Evolutionary conservation across 2,329 filamentous ascomycete genomes (phyloP).

Genomic region (Zasmidium cellare): DNA sequence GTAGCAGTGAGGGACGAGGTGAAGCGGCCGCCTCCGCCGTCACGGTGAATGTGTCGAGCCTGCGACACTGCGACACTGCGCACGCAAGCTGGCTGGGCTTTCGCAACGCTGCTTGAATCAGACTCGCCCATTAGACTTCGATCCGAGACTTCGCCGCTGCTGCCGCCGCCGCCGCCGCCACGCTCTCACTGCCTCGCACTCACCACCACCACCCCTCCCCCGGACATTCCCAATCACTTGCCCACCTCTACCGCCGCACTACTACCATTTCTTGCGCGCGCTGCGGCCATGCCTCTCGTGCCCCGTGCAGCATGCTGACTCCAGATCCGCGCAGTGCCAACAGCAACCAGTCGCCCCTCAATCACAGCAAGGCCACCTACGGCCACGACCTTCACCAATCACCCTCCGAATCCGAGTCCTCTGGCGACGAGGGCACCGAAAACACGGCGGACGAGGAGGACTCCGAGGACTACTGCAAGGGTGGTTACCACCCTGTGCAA

Average conservation of each 20-base stretch:
- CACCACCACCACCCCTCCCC: not conserved
- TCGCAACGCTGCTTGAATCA: not conserved
- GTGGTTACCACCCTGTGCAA: conserved; percentile 92
- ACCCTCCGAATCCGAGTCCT: conserved; percentile 61
- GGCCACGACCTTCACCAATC: conserved; percentile 66
- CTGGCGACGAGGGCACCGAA: conserved; percentile 76
- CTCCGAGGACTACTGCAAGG: conserved; percentile 98
- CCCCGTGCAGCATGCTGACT: conserved; percentile 24
- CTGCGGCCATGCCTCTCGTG: not conserved
- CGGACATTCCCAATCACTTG: too few relatives aligned
- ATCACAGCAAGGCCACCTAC: conserved; percentile 43
- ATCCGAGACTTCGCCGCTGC: not conserved
- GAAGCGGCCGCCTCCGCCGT: not conserved
- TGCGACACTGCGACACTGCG: not conserved
- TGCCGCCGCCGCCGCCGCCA: not conserved
- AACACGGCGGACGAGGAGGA: conserved; percentile 98
- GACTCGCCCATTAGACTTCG: not conserved
- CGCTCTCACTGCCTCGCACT: not conserved
- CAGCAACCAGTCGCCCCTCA: conserved; percentile 27
- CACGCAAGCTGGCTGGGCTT: not conserved
- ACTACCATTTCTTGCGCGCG: not conserved
- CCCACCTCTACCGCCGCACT: too few relatives aligned
- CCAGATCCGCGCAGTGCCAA: conserved; percentile 23
- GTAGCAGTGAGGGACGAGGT: not conserved
- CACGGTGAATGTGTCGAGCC: not conserved